Evolutionary conservation across 2,329 filamentous ascomycete species (phyloP).

Genomic region (Penicillium sp.): DNA sequence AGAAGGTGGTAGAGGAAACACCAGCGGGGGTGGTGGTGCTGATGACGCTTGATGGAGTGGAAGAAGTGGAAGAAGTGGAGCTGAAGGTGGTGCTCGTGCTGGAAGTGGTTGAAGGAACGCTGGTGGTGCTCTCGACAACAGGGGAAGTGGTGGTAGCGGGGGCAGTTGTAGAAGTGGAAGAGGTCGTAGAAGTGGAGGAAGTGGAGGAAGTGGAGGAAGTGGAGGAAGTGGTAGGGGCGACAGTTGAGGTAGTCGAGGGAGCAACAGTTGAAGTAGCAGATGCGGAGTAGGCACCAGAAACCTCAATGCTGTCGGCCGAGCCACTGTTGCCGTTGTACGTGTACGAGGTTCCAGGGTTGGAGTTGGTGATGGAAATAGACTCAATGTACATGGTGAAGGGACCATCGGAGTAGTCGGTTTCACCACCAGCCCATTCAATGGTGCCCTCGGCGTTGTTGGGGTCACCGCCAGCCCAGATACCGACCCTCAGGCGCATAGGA

Average conservation of each 20-base stretch:
- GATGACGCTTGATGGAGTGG: slow-evolving; percentile 4
- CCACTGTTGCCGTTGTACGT: slow-evolving; percentile 61
- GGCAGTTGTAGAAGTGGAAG: background rate
- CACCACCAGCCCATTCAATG: slow-evolving; percentile 66
- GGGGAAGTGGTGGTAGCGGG: background rate
- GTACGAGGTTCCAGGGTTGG: slow-evolving; percentile 61
- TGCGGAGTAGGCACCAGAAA: slow-evolving; percentile 60
- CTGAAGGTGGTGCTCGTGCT: background rate
- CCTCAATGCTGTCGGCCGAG: slow-evolving; percentile 62
- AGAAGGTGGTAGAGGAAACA: slow-evolving; percentile 33
- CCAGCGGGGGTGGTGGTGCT: slow-evolving; percentile 23
- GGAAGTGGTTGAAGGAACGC: background rate
- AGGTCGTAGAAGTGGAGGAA: background rate
- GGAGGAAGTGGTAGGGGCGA: background rate
- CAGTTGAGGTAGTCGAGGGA: background rate
- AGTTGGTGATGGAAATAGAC: slow-evolving; percentile 54
- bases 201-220: background rate
- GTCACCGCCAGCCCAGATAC: slow-evolving; percentile 65
- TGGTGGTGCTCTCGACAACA: background rate
- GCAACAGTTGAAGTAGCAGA: background rate
- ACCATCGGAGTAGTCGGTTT: slow-evolving; percentile 60
- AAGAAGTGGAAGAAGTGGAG: background rate
- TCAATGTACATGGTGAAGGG: slow-evolving; percentile 75
- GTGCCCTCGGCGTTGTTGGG: slow-evolving; percentile 43
- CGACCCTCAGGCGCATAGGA: slow-evolving; percentile 67